Evolutionary conservation across 257 asterid species (phyloP).

Genomic region (Mentha longifolia): DNA sequence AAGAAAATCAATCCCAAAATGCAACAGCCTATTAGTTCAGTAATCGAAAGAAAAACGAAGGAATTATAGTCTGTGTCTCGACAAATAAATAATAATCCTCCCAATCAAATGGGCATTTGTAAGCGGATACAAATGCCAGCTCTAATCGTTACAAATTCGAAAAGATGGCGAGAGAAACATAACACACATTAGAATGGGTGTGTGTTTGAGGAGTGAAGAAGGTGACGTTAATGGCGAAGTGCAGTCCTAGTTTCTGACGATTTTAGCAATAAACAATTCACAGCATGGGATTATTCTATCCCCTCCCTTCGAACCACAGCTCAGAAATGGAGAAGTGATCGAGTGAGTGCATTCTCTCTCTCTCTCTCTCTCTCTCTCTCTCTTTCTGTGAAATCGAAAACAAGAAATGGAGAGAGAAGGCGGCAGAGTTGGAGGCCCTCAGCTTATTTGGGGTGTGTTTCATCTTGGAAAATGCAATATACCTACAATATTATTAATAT

Average conservation of each 20-base stretch:
- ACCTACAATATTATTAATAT: too few species aligned
- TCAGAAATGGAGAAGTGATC: constrained; percentile 23
- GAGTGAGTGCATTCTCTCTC: constrained; percentile 31
- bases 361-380: too few species aligned
- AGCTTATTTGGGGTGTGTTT: not conserved
- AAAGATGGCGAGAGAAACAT: not conserved
- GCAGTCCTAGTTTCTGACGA: constrained; percentile 27
- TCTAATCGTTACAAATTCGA: not conserved
- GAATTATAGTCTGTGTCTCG: not conserved
- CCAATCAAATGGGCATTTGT: not conserved
- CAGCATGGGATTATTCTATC: constrained; percentile 19
- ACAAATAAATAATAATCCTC: not conserved
- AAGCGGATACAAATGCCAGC: not conserved
- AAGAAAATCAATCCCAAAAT: not conserved
- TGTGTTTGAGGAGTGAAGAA: constrained; percentile 18
- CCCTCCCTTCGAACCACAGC: constrained; percentile 21
- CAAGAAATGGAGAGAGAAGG: constrained; percentile 3
- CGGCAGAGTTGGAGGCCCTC: not conserved
- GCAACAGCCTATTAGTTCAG: not conserved
- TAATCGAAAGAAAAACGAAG: not conserved
- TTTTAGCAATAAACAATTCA: not conserved
- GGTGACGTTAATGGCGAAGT: constrained; percentile 39
- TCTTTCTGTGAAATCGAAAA: too few species aligned
- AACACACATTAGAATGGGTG: constrained; percentile 18
- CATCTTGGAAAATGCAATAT: not conserved